Evolutionary conservation across 2,329 filamentous ascomycete genomes (phyloP).

Genomic region (Clonostachys rosea): DNA sequence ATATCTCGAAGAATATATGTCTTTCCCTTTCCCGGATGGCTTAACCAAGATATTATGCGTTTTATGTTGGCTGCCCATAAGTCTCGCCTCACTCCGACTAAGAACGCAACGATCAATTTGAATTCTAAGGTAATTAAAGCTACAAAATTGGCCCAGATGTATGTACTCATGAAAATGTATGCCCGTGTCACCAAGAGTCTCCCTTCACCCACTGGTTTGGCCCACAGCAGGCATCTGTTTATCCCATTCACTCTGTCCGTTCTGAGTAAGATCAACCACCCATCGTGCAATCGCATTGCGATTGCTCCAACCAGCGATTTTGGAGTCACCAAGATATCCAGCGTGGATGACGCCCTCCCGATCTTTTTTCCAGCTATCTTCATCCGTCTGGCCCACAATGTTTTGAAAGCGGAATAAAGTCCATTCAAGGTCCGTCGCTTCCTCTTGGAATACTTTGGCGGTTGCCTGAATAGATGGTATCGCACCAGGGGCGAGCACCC

Average conservation of each 20-base stretch:
- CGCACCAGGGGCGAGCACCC: background rate
- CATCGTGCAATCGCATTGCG: slow-evolving; percentile 14
- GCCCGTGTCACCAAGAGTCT: too few relatives aligned
- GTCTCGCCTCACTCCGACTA: too few relatives aligned
- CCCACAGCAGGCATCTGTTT: slow-evolving; percentile 13
- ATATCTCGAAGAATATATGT: too few relatives aligned
- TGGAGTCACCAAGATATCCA: slow-evolving; percentile 9
- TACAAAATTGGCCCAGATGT: too few relatives aligned
- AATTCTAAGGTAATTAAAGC: too few relatives aligned
- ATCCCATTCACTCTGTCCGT: slow-evolving; percentile 6
- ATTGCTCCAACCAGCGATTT: slow-evolving; percentile 6
- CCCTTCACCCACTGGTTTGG: too few relatives aligned
- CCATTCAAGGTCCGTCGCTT: slow-evolving; percentile 17
- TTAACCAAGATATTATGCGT: too few relatives aligned
- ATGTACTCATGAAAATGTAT: too few relatives aligned
- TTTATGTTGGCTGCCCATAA: too few relatives aligned
- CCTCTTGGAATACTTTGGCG: slow-evolving; percentile 9
- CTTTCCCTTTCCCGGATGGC: too few relatives aligned
- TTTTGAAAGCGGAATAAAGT: slow-evolving; percentile 15
- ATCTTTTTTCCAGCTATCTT: slow-evolving; percentile 15
- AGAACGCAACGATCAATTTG: too few relatives aligned
- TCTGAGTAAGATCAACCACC: slow-evolving; percentile 10
- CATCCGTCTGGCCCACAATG: slow-evolving; percentile 16
- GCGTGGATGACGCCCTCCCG: slow-evolving; percentile 12
- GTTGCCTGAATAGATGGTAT: slow-evolving; percentile 9